Conservation (phyloP, 345 rosid species). For the Moringa oleifera region DNA sequence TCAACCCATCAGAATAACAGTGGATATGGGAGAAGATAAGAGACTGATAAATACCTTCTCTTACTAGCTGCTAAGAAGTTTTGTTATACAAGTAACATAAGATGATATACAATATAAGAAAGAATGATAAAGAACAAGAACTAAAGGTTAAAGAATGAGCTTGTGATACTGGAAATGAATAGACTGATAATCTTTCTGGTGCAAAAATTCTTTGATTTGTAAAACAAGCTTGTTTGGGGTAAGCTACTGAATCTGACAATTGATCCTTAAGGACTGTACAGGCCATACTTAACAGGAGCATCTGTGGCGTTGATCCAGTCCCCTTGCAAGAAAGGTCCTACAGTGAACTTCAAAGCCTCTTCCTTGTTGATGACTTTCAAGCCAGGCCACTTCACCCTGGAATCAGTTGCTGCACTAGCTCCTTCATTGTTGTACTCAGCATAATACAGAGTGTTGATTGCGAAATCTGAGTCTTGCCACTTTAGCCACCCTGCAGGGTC, state of each 20-base stretch:
- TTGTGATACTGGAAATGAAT: no score
- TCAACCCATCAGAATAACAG: no score
- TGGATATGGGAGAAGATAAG: no score
- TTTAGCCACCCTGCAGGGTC: conserved; percentile 72
- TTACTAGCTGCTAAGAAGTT: no score
- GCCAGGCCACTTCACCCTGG: conserved; percentile 78
- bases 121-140: not conserved
- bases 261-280: conserved; percentile 16
- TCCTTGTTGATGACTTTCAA: conserved; percentile 35
- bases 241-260: no score
- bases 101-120: not conserved
- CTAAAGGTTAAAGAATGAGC: not conserved
- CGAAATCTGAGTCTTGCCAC: conserved; percentile 48
- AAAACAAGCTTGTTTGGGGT: no score
- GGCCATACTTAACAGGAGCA: conserved; percentile 41
- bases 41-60: no score
- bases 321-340: conserved; percentile 50
- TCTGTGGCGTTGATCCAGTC: conserved; percentile 41
- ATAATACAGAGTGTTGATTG: conserved; percentile 46
- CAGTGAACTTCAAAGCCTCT: conserved; percentile 56
- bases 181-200: not conserved
- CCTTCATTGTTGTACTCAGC: conserved; percentile 72
- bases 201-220: not conserved
- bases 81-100: no score
- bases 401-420: conserved; percentile 34